Evolutionary conservation across 805 yeast species (phyloP), one percentile per base, ranked within the genome.

Genomic region (Candida bentonensis): DNA sequence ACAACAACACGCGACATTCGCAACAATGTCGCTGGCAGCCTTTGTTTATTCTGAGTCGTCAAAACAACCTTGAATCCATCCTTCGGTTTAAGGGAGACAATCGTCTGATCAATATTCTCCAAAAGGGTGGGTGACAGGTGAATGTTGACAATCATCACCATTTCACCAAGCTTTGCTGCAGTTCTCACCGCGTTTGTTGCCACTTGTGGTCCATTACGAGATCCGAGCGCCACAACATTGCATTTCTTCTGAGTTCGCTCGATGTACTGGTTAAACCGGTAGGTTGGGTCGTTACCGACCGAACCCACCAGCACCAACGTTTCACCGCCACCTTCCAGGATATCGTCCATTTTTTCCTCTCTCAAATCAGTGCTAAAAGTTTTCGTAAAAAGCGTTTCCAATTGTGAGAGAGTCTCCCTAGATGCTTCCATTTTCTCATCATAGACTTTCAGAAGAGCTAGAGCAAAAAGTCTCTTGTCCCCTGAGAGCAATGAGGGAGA

Each of bases 61-160:
- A 85, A 62, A 49, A 86, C 76, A 23, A 88, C 46, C 42, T 73
- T 71, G 60, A 80, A 78, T 1, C 36, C 36, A 4, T 30, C 36
- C 5, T 5, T 7, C 5, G 36, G 36, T n/a, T n/a, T 30, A 15
- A 30, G 36, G 5, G 36, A 30, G 17, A 15, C 36, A 9, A 30
- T 11, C 5, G 36, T 30, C n/a, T 30, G 36, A 30, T 30, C 36
- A 30, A 30, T 9, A 30, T 5, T 30, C 20, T 30, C 36, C 17
- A 30, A 15, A 9, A 30, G 36, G 13, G 36, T 58, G 1, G 72
- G 63, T 0, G 92, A 75, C 69, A 82, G 71, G 47, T 89, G 95
- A 11, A 84, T 65, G 54, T 88, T 88, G 56, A 89, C 95, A 23
- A 89, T 59, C 23, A 88, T 53, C 0, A 89, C 59, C 95, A 95